Base-by-base conservation (phyloP, 805 yeast genomes). In the Ogataea nakhonphanomensis region DNA sequence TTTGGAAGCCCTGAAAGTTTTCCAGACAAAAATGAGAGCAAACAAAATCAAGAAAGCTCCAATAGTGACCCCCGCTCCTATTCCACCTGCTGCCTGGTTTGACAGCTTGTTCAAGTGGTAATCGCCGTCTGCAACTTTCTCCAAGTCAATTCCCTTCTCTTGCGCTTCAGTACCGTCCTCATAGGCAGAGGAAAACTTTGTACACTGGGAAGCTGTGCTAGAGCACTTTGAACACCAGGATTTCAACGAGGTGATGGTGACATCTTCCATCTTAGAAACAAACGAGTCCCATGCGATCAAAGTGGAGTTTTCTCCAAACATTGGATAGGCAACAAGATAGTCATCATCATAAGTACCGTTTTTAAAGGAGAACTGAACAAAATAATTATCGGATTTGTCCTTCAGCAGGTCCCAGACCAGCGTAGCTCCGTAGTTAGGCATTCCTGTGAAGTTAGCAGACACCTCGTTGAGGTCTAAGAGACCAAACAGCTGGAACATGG, bases 1-100 rank as follows among this genome's bases (percentile, higher is more conserved):
- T 11, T 31, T 38, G 3, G 30, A 12, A 10, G 30, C 8, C 14
- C 24, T 41, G 15, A 22, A 5, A 24, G 43, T 59, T 49, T 39
- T 50, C 13, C 57, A 32, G 7, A 63, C 39, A 47, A 36, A 61
- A 28, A 40, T 57, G 8, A 57, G 36, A 13, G 49, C 61, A 34
- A 66, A 73, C 13, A 59, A 27, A 23, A 71, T 45, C 25, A 59
- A 43, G 48, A 69, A 48, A 8, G 68, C 74, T 41, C 67, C 71
- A 38, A 72, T 55, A 25, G 75, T 75, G 23, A 74, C 76, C 44
- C 78, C 77, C 11, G 76, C 76, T 40, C 78, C 77, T 46, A 71
- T 70, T 40, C 76, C 76, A 41, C 76, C 76, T 21, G 76, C 76
- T 28, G 44, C 73, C 8, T 74, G 74, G 13, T 61, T 54, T 6